These are phyloP conservation scores for Aureobasidium lini DNA, from an alignment of 2,329 filamentous ascomycete genomes.

Conservation along the genomic window DNA sequence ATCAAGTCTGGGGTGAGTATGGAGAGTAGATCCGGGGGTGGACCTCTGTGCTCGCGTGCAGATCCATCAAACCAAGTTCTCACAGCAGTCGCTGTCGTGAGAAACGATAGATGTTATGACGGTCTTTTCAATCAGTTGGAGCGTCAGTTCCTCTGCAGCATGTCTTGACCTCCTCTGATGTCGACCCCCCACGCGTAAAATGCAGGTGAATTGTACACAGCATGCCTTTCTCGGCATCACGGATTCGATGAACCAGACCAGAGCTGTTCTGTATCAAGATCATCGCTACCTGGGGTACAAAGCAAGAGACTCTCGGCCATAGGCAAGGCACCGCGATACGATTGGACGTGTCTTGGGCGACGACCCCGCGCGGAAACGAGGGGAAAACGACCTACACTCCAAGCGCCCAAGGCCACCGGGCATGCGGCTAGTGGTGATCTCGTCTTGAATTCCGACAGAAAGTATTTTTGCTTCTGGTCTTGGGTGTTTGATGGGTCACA, in stretches of 20 bases:
- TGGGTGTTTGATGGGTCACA: background rate
- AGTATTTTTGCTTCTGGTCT: background rate
- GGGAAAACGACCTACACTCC: constrained; percentile 1
- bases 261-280: background rate
- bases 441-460: background rate
- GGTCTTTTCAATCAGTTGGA: too few relatives aligned
- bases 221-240: background rate
- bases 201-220: background rate
- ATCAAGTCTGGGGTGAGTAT: background rate
- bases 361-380: constrained; percentile 7
- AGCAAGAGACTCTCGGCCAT: constrained; percentile 1
- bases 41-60: background rate
- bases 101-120: too few relatives aligned
- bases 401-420: background rate
- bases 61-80: too few relatives aligned
- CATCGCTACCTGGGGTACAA: constrained; percentile 6
- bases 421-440: background rate
- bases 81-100: too few relatives aligned
- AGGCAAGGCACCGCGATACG: constrained; percentile 10
- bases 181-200: background rate
- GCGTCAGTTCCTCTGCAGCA: too few relatives aligned
- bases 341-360: background rate
- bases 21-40: background rate
- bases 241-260: background rate
- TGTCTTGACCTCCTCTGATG: background rate